Conservation (phyloP, 1,284 basidiomycete species). For the Malassezia equina region DNA sequence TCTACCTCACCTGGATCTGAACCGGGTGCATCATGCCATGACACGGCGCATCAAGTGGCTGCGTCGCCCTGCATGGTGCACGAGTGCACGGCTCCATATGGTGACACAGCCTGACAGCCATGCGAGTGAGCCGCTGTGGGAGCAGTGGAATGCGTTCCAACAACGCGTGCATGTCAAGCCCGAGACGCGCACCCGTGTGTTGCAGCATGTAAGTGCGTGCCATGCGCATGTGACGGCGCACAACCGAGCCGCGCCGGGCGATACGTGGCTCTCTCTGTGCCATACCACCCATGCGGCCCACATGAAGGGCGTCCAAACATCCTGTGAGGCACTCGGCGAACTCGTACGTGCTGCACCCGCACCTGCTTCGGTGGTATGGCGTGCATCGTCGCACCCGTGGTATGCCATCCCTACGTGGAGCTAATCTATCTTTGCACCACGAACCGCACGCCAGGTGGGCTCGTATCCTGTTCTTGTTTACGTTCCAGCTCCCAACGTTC, state of each 20-base stretch:
- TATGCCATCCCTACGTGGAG: neutral
- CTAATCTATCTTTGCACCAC: slow-evolving; percentile 18
- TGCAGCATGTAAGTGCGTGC: neutral
- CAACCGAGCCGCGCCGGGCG: neutral
- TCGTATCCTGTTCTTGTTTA: neutral
- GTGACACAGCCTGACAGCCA: neutral
- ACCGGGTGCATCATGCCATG: neutral
- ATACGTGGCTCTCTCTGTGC: neutral
- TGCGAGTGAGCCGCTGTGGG: neutral
- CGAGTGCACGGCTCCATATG: neutral
- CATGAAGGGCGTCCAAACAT: neutral
- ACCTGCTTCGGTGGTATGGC: neutral
- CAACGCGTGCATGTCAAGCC: neutral
- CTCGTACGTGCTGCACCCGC: neutral
- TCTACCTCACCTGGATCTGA: neutral
- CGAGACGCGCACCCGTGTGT: neutral
- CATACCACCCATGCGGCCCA: neutral
- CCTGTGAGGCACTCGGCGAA: neutral
- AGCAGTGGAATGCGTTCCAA: neutral
- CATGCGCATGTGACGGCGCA: neutral
- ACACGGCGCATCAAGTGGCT: slow-evolving; percentile 14
- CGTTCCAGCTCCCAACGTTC: slow-evolving; percentile 35
- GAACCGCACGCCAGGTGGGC: neutral
- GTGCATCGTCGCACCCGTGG: slow-evolving; percentile 6
- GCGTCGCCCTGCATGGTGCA: slow-evolving; percentile 2